These are phyloP conservation scores for Haberlea rhodopensis DNA, from an alignment of 257 asterid genomes.

Conservation along the genomic window DNA sequence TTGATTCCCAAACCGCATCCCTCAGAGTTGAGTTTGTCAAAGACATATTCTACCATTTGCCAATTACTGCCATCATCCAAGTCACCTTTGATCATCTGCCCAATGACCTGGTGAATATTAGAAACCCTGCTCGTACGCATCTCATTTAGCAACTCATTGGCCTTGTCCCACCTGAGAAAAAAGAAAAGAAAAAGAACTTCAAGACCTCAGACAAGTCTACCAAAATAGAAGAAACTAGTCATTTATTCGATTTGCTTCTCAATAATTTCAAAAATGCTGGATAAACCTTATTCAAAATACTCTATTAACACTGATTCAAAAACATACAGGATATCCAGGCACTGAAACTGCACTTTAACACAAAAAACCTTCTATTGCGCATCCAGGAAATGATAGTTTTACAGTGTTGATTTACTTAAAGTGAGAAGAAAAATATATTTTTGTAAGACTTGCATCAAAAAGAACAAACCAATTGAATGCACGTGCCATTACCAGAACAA, in stretches of 20 bases:
- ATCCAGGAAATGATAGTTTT: neutral
- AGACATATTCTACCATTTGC: slow-evolving; percentile 95
- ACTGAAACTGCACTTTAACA: slow-evolving; percentile 15
- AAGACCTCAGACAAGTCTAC: slow-evolving; percentile 21
- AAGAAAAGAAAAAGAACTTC: slow-evolving; percentile 33
- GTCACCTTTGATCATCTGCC: slow-evolving; percentile 87
- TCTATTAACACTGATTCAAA: neutral
- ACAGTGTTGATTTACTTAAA: neutral
- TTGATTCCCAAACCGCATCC: slow-evolving; percentile 84
- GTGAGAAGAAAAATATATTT: neutral
- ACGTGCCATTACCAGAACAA: slow-evolving; percentile 3
- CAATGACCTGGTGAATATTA: slow-evolving; percentile 75
- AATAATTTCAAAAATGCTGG: neutral
- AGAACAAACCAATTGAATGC: neutral
- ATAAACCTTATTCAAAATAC: slow-evolving; percentile 5
- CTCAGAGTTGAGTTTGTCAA: slow-evolving; percentile 85
- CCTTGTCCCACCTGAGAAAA: slow-evolving; percentile 83
- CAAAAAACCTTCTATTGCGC: slow-evolving; percentile 15
- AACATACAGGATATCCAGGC: slow-evolving; percentile 18
- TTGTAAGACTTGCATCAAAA: neutral
- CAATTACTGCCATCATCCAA: slow-evolving; percentile 77
- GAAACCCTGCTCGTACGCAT: slow-evolving; percentile 66
- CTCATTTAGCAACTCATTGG: slow-evolving; percentile 63
- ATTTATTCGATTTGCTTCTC: neutral
- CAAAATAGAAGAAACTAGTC: slow-evolving; percentile 14